A percentile compares a stretch with the other conserved stretches of the same genome.
phyloP scores from a whole-genome alignment of 176 grass and related monocot species.

The Oryza australiensis region DNA sequence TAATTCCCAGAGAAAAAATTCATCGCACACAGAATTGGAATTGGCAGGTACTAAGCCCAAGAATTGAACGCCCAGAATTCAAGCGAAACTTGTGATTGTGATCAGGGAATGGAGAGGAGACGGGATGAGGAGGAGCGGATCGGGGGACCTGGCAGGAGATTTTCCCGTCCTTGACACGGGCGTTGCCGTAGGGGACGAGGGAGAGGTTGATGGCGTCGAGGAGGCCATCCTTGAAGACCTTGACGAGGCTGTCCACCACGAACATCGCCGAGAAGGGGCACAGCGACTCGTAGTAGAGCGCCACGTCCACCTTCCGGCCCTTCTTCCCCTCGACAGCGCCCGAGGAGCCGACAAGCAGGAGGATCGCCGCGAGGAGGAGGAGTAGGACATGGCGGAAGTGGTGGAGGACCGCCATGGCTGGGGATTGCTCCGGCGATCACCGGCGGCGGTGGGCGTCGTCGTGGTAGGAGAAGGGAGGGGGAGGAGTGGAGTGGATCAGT shows the following conservation, averaged over 20 bases:
- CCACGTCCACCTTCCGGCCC: constrained; percentile 35
- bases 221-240: constrained; percentile 45
- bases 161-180: constrained; percentile 19
- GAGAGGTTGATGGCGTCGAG: constrained; percentile 23
- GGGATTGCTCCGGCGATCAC: neutral
- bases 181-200: constrained; percentile 60
- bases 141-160: constrained; percentile 46
- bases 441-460: neutral
- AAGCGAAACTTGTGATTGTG: too few species aligned
- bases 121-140: neutral
- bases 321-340: neutral
- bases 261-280: constrained; percentile 51
- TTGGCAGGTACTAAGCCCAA: too few species aligned
- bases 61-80: too few species aligned
- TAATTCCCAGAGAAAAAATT: neutral
- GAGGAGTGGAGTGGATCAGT: neutral
- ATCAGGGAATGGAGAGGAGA: neutral
- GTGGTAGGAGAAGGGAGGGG: neutral
- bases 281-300: constrained; percentile 59
- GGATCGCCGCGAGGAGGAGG: neutral
- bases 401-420: neutral
- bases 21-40: too few species aligned
- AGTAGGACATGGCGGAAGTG: neutral
- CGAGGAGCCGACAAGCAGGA: constrained; percentile 2
- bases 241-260: constrained; percentile 47